Evolutionary conservation across 371 early-diverging fungal genomes (phyloP), one percentile per base, ranked within the genome.

Genomic region (Rhizomucor pusillus): DNA sequence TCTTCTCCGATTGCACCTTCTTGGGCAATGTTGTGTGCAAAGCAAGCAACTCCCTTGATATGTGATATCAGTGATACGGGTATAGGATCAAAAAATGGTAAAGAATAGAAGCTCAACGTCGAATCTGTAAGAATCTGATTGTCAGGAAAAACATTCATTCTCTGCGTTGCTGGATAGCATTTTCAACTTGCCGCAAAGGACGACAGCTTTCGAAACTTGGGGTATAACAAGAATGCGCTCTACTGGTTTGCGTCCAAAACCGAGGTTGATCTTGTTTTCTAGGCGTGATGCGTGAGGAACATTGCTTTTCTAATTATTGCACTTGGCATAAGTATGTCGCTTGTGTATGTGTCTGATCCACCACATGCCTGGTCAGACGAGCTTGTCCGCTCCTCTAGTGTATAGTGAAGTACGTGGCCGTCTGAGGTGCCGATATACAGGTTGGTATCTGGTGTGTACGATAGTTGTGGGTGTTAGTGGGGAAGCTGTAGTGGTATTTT

Each of bases 341-440:
- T 54, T 29, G 14, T 22, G 25, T 44, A 9, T 10, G 13, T 9
- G 47, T 5, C 13, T 19, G 47, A 46, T 23, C 47, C 13, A 4
- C 47, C 25, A 23, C 33, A 47, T 29, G 19, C 14, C 62, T 41
- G 50, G 60, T 63, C 53, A 43, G 37, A 7, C 59, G 41, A 18
- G 63, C 54, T 50, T 40, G 47, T 50, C 53, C 55, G 57, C 35
- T 69, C 75, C 53, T 85, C 84, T 11, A 87, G 64, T 14, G 67
- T 60, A 57, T 82, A 89, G 49, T 87, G 88, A 14, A 88, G 60
- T 25, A 91, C 47, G 39, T 75, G 69, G 9, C 91, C 91, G 60
- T 89, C 89, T 6, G 87, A 84, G 11, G 90, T 89, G 7, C 90
- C 91, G 36, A 89, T 62, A 48, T 87, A 89, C 16, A 91, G 67